These are phyloP conservation scores for Hyphopichia buzzinii DNA, from an alignment of 1,139 yeast genomes.

Conservation along the genomic window DNA sequence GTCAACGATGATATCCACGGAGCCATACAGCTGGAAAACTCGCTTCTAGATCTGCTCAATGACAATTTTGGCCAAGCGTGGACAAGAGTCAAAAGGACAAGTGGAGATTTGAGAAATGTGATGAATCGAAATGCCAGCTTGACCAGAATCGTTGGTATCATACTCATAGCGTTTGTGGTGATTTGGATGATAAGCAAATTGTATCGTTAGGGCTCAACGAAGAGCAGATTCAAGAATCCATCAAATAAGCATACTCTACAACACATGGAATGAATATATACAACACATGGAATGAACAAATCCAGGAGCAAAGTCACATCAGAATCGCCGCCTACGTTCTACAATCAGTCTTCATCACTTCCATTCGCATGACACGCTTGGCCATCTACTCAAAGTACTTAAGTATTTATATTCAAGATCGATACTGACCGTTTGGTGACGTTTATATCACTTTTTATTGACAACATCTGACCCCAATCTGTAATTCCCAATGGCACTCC, in stretches of 20 bases:
- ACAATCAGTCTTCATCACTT: too few species aligned
- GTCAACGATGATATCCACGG: conserved; percentile 46
- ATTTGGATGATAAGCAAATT: conserved; percentile 66
- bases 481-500: conserved; percentile 86
- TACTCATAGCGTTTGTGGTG: conserved; percentile 60
- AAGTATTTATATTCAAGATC: too few species aligned
- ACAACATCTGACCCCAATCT: conserved; percentile 83
- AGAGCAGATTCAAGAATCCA: too few species aligned
- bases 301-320: too few species aligned
- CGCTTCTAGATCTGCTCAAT: conserved; percentile 54
- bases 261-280: too few species aligned
- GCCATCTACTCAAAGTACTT: too few species aligned
- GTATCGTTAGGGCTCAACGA: too few species aligned
- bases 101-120: conserved; percentile 58
- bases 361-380: too few species aligned
- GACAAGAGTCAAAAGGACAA: conserved; percentile 61
- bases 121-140: conserved; percentile 46
- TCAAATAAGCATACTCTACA: too few species aligned
- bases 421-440: too few species aligned
- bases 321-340: too few species aligned
- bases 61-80: conserved; percentile 62
- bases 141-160: conserved; percentile 41
- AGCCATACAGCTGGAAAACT: conserved; percentile 40
- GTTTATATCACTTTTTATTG: conserved; percentile 19
- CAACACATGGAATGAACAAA: too few species aligned